A percentile compares a stretch with the other conserved stretches of the same genome.
Conservation (phyloP, 2,329 filamentous ascomycete species). For the Aspergillus unguis region DNA sequence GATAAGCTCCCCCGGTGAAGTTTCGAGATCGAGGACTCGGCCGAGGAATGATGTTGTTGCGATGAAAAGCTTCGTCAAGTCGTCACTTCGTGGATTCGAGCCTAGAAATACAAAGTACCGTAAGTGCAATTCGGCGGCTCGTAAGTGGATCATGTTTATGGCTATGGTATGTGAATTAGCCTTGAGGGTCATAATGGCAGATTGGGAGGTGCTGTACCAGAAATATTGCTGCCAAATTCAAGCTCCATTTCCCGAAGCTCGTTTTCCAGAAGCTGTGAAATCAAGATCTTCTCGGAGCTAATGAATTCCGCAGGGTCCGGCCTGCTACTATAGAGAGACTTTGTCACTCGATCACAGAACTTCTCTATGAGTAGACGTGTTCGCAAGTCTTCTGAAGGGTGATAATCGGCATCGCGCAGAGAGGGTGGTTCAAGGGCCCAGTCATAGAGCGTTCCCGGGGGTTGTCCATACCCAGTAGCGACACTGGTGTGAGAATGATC, state of each 20-base stretch:
- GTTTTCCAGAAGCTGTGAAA: constrained; percentile 43
- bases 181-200: constrained; percentile 5
- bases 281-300: constrained; percentile 41
- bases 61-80: constrained; percentile 43
- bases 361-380: constrained; percentile 55
- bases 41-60: constrained; percentile 47
- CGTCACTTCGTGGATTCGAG: constrained; percentile 41
- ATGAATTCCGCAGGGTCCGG: constrained; percentile 51
- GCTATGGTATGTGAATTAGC: constrained; percentile 22
- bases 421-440: constrained; percentile 52
- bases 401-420: constrained; percentile 43
- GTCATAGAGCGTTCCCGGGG: constrained; percentile 59
- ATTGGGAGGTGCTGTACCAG: constrained; percentile 21
- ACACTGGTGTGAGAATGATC: constrained; percentile 42
- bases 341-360: constrained; percentile 57
- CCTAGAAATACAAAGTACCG: constrained; percentile 47
- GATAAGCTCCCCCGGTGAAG: constrained; percentile 46
- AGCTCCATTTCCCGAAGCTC: constrained; percentile 52
- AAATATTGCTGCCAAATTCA: constrained; percentile 43
- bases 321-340: constrained; percentile 54
- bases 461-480: constrained; percentile 62
- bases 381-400: constrained; percentile 49
- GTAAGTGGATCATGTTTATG: constrained; percentile 47
- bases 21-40: constrained; percentile 43
- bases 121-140: constrained; percentile 45